Evolutionary conservation across 2,329 filamentous ascomycete species (phyloP), one percentile per base, ranked within the genome.

Genomic region (Colletotrichum kahawae): DNA sequence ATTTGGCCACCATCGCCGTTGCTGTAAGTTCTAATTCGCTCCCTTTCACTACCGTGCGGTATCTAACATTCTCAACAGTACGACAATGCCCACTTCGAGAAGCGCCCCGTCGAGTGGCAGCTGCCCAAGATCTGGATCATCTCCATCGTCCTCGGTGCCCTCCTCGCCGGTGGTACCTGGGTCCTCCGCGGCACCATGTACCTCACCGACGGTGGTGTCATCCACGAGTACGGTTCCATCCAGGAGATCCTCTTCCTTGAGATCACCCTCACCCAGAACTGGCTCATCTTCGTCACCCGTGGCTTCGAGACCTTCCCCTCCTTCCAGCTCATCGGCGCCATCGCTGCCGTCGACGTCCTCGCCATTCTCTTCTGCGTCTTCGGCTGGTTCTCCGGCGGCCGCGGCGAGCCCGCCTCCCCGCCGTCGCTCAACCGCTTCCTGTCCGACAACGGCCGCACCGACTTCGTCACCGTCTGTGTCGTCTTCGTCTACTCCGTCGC

Each of bases 121-220:
- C 84, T 95, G 78, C 93, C 93, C 78, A 95, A 95, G 89, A 95
- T 95, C 82, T 95, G 93, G 93, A 89, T 95, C 78, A 94, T 95
- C 81, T 93, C 90, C 77, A 87, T 93, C 78, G 86, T 93, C 75
- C 90, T 95, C 66, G 93, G 93, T 83, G 78, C 90, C 38, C 85
- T 95, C 59, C 92, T 95, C 56, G 93, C 93, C 70, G 82, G 90
- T 59, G 93, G 88, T 76, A 95, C 93, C 79, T 95, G 93, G 93
- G 87, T 95, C 81, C 86, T 95, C 77, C 93, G 93, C 81, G 93
- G 91, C 67, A 90, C 93, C 64, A 85, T 95, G 81, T 95, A 92
- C 89, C 85, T 95, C 24, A 85, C 87, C 75, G 91, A 90, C 83
- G 93, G 93, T 82, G 93, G 93, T 88, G 88, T 95, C 80, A 91